Percentiles rank a stretch among this genome's conserved stretches.
Evolutionary conservation across 176 grass and related monocot genomes (phyloP).

Genomic region (Triticum monococcum): DNA sequence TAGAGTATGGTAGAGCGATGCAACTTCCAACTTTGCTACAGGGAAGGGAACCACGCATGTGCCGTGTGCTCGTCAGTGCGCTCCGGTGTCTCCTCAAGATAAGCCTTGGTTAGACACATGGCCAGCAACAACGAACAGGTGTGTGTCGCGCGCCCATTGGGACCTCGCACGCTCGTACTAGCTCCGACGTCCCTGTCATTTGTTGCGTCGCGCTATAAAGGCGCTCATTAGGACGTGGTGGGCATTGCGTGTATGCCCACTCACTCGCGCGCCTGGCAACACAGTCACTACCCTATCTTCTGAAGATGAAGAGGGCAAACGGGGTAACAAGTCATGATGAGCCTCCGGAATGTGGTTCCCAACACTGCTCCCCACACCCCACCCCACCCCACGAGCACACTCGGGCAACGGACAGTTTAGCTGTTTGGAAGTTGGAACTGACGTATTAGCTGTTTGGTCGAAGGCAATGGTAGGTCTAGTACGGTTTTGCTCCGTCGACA

Average conservation of each 20-base stretch:
- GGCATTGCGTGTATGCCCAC: neutral
- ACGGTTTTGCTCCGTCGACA: too few species aligned
- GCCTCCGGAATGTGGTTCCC: neutral
- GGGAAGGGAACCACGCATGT: neutral
- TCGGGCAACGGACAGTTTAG: neutral
- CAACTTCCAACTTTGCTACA: neutral
- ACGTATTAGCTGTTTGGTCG: neutral
- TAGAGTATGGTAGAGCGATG: too few species aligned
- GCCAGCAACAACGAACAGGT: neutral
- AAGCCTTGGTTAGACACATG: neutral
- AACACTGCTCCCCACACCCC: neutral
- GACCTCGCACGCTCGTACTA: neutral
- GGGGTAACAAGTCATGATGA: neutral
- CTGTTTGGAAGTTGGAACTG: neutral
- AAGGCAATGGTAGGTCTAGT: neutral
- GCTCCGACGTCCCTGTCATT: neutral
- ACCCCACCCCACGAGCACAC: neutral
- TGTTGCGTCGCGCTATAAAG: neutral
- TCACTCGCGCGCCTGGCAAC: neutral
- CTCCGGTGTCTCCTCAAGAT: neutral
- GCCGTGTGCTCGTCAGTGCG: neutral
- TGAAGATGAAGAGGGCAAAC: neutral
- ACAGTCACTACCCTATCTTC: neutral
- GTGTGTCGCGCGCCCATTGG: neutral
- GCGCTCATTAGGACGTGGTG: neutral